Evolutionary conservation across 495 filamentous ascomycete genomes (phyloP).

Genomic region (Thozetella sp.): DNA sequence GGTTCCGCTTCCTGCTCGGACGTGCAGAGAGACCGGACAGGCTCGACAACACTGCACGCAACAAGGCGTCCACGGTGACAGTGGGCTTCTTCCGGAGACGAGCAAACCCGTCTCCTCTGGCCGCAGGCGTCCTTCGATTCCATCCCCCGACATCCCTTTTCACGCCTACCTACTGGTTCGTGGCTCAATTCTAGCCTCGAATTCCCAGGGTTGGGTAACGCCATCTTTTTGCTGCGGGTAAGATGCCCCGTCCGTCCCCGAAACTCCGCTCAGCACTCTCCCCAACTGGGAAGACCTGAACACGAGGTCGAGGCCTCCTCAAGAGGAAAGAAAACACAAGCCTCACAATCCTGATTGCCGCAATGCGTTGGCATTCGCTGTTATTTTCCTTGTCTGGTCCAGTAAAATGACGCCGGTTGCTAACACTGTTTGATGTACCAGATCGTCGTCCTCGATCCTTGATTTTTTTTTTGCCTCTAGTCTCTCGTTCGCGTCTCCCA

Average conservation of each 20-base stretch:
- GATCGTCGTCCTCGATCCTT: too few relatives aligned
- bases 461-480: too few relatives aligned
- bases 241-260: conserved; percentile 7
- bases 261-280: not conserved
- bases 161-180: conserved; percentile 1
- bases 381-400: too few relatives aligned
- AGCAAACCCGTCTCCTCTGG: conserved; percentile 36
- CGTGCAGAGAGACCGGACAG: conserved; percentile 22
- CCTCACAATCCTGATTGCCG: not conserved
- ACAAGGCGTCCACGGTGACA: conserved; percentile 48
- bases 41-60: conserved; percentile 20
- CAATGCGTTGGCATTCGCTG: too few relatives aligned
- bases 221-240: conserved; percentile 17
- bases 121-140: conserved; percentile 59
- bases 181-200: not conserved
- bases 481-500: too few relatives aligned
- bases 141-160: conserved; percentile 40
- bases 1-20: conserved; percentile 4
- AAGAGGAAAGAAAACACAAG: not conserved
- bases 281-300: not conserved
- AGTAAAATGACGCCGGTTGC: too few relatives aligned
- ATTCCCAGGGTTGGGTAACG: not conserved
- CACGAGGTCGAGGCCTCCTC: conserved; percentile 1
- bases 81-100: conserved; percentile 46
- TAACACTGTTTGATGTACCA: too few relatives aligned